Evolutionary conservation across 208 protist species (phyloP).

Genomic region (Blastocrithidia nonstop): DNA sequence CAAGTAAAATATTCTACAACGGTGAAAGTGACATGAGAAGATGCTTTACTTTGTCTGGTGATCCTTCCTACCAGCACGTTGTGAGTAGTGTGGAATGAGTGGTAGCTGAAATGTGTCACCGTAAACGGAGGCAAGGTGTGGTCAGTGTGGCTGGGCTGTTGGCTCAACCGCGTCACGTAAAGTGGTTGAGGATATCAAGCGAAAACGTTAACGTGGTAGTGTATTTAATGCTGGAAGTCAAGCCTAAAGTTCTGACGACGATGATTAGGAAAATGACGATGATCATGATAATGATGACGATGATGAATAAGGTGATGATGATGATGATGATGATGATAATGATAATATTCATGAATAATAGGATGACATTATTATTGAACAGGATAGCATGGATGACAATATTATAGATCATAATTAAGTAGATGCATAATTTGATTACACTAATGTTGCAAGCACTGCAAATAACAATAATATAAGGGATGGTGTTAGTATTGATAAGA

Average conservation of each 20-base stretch:
- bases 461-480: no score
- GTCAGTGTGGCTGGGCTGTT: conserved; percentile 33
- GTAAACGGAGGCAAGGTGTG: conserved; percentile 46
- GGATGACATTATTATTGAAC: no score
- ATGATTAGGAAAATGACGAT: conserved; percentile 5
- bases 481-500: no score
- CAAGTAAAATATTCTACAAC: no score
- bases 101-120: conserved; percentile 51
- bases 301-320: conserved; percentile 8
- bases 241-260: conserved; percentile 12
- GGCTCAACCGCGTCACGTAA: conserved; percentile 37
- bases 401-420: no score
- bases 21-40: conserved; percentile 63
- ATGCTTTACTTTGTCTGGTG: conserved; percentile 80
- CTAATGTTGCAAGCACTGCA: no score
- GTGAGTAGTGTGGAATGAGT: conserved; percentile 45
- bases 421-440: no score
- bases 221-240: no score
- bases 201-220: no score
- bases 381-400: no score
- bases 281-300: conserved; percentile 13
- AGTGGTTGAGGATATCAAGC: conserved; percentile 30
- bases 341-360: background rate
- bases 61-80: conserved; percentile 39
- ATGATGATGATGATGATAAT: conserved; percentile 7